Evolutionary conservation across 495 filamentous ascomycete genomes (phyloP).

Genomic region (Lasiosphaeria ovina): DNA sequence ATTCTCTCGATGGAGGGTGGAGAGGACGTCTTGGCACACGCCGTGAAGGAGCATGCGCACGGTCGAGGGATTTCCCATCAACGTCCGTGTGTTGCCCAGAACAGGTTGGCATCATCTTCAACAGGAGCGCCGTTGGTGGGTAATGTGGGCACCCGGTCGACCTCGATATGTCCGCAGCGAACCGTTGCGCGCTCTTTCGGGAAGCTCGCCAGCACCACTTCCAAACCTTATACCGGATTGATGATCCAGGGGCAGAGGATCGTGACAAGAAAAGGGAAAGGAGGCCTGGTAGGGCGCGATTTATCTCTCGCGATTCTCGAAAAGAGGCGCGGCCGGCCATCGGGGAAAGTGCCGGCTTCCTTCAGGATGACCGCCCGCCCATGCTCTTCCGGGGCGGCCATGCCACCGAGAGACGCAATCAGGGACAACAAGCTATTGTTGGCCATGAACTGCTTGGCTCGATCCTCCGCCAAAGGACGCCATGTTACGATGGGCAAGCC

Average conservation of each 20-base stretch:
- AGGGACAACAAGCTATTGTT: no score
- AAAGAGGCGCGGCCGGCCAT: no score
- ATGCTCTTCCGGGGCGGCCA: no score
- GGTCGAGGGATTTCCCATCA: neutral
- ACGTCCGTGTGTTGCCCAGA: neutral
- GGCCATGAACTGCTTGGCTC: no score
- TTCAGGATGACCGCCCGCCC: no score
- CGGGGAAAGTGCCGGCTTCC: no score
- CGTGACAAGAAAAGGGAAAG: no score
- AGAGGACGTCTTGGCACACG: neutral
- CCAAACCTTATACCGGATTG: neutral
- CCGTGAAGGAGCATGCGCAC: neutral
- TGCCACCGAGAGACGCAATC: no score
- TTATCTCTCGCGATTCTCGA: no score
- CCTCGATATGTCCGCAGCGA: neutral
- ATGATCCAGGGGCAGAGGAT: neutral
- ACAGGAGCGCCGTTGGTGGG: neutral
- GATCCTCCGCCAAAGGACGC: no score
- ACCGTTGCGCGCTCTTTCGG: neutral
- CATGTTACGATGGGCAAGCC: no score
- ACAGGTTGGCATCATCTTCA: neutral
- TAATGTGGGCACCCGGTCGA: neutral
- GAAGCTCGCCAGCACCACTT: neutral
- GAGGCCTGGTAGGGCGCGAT: no score
- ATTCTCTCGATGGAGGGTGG: neutral